Evolutionary conservation across 2,329 filamentous ascomycete species (phyloP).

Genomic region (Cladorrhinum sp.): DNA sequence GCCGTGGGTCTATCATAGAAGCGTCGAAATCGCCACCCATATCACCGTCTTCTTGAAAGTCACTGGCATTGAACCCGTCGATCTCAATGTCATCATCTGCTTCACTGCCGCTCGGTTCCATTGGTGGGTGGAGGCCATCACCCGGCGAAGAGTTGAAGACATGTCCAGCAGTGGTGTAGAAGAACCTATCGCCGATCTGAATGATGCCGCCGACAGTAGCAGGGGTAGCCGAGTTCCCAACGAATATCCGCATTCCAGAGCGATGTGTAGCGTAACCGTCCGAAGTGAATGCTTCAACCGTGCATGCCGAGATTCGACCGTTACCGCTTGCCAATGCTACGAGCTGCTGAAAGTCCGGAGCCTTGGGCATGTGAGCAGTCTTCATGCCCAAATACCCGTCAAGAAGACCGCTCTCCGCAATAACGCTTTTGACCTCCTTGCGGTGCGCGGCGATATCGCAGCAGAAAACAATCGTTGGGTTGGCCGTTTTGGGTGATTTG

Average conservation of each 20-base stretch:
- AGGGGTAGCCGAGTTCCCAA: neutral
- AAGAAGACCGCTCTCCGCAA: slow-evolving; percentile 5
- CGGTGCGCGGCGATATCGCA: slow-evolving; percentile 5
- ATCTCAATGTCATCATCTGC: neutral
- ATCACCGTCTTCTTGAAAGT: neutral
- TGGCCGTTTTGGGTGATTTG: neutral
- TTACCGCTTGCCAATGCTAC: neutral
- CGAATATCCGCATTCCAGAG: neutral
- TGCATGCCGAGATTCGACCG: neutral
- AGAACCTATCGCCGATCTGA: slow-evolving; percentile 1
- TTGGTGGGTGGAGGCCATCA: neutral
- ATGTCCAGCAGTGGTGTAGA: slow-evolving; percentile 9
- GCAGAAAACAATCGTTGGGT: slow-evolving; percentile 8
- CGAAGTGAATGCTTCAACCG: neutral
- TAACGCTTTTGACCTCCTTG: slow-evolving; percentile 5
- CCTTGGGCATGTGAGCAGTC: slow-evolving; percentile 6
- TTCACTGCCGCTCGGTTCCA: neutral
- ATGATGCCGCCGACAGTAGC: slow-evolving; percentile 6
- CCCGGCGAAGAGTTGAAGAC: neutral
- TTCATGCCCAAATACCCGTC: slow-evolving; percentile 6
- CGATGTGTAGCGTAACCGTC: neutral
- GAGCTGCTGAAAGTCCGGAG: slow-evolving; percentile 6
- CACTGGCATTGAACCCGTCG: neutral
- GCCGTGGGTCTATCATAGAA: neutral
- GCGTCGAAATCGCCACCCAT: neutral